Percentiles rank a stretch among this genome's conserved stretches.
phyloP scores from a whole-genome alignment of 75 land plant species.

The Pinus taeda region DNA sequence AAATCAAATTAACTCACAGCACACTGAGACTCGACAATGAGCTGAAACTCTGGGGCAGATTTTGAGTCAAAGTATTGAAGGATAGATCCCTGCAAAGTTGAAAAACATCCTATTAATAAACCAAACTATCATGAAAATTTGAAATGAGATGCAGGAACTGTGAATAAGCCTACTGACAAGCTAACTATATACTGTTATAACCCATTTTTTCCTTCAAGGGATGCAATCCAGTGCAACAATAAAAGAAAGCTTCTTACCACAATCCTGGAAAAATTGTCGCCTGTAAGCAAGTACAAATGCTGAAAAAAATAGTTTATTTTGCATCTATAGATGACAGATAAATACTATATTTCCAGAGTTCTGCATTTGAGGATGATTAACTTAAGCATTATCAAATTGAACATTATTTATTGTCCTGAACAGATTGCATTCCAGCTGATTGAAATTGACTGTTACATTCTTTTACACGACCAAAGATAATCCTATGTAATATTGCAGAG shows the following conservation, averaged over 20 bases:
- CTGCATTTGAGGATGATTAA: not conserved
- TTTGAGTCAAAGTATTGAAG: conserved; percentile 56
- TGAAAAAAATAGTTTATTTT: not conserved
- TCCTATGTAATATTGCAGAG: not conserved
- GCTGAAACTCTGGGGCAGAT: conserved; percentile 69
- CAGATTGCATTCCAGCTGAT: not conserved
- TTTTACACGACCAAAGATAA: not conserved
- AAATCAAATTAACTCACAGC: conserved; percentile 47
- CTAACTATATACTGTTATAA: no score
- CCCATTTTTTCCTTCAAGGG: no score
- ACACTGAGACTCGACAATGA: conserved; percentile 49
- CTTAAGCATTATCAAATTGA: not conserved
- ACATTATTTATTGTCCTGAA: not conserved
- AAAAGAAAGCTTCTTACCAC: no score
- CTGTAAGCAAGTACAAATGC: not conserved
- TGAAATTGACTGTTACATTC: not conserved
- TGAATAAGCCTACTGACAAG: no score
- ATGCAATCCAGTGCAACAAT: no score
- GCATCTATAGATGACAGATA: not conserved
- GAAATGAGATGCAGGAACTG: not conserved
- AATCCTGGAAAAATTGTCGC: no score
- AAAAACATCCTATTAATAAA: not conserved
- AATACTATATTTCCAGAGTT: not conserved
- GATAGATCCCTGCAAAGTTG: conserved; percentile 77
- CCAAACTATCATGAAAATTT: not conserved